phyloP scores from a whole-genome alignment of 495 filamentous ascomycete genomes.

The Saxophila tyrrhenica region DNA sequence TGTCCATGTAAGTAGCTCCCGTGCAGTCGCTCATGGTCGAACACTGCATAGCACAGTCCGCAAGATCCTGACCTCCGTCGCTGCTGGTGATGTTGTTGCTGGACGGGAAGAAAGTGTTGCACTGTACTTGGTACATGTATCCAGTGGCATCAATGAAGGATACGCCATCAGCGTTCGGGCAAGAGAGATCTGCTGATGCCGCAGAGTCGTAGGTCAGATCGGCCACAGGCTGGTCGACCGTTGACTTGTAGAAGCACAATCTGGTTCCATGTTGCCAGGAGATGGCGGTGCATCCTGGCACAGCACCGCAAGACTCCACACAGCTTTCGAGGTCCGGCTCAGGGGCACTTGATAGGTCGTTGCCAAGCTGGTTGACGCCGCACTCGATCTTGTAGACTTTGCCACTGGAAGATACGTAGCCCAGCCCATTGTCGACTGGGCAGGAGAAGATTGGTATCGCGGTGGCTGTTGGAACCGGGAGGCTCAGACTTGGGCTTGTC shows the following conservation, averaged over 20 bases:
- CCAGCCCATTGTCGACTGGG: constrained; percentile 2
- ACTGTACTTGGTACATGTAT: constrained; percentile 7
- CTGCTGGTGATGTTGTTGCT: not conserved
- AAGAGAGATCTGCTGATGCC: constrained; percentile 1
- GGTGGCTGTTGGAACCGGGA: constrained; percentile 3
- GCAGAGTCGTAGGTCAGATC: constrained; percentile 2
- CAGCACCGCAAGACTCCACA: constrained; percentile 2
- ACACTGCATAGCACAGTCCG: constrained; percentile 2
- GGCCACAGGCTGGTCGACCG: not conserved
- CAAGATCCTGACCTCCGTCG: not conserved
- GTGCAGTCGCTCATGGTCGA: constrained; percentile 2
- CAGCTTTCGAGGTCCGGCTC: constrained; percentile 2
- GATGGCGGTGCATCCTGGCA: not conserved
- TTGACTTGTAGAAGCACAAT: constrained; percentile 6
- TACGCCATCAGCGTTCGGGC: constrained; percentile 3
- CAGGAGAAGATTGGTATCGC: constrained; percentile 2
- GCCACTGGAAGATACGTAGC: constrained; percentile 1
- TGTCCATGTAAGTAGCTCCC: not conserved
- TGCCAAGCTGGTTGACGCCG: not conserved
- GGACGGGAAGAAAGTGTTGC: constrained; percentile 5
- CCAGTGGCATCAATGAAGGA: not conserved
- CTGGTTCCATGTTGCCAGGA: constrained; percentile 1
- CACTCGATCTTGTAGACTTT: constrained; percentile 2
- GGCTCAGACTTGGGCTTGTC: not conserved
- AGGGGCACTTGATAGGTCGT: not conserved